phyloP scores from a whole-genome alignment of 352 stramenopile genomes.

The Pythium dissotocum region DNA sequence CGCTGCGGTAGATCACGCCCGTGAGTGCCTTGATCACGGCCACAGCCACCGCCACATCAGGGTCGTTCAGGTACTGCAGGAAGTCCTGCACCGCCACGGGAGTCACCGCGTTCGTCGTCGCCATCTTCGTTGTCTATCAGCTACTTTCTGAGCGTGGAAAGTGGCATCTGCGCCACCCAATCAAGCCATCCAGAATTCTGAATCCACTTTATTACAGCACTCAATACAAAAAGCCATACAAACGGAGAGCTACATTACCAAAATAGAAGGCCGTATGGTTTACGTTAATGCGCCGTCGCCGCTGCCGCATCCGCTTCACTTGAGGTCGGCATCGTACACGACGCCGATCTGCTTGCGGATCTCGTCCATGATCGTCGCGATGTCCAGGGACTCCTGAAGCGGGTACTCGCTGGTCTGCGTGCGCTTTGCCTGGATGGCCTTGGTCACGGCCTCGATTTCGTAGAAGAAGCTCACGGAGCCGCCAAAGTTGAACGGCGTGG shows the following conservation, averaged over 20 bases:
- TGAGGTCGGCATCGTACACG: slow-evolving; percentile 45
- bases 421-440: slow-evolving; percentile 54
- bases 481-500: slow-evolving; percentile 55
- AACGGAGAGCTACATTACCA: neutral
- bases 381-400: slow-evolving; percentile 58
- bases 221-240: neutral
- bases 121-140: neutral
- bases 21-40: slow-evolving; percentile 94
- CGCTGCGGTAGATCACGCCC: slow-evolving; percentile 88
- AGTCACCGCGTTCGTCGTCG: slow-evolving; percentile 2
- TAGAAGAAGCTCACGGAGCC: slow-evolving; percentile 79
- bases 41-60: slow-evolving; percentile 89
- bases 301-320: neutral
- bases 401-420: slow-evolving; percentile 58
- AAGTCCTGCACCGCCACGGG: slow-evolving; percentile 72
- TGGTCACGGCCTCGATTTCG: slow-evolving; percentile 67
- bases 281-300: neutral
- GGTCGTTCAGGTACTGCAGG: slow-evolving; percentile 65
- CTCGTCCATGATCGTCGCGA: slow-evolving; percentile 73
- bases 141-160: neutral
- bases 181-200: neutral
- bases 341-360: slow-evolving; percentile 64
- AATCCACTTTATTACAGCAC: slow-evolving; percentile 31
- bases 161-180: slow-evolving; percentile 12
- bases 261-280: slow-evolving; percentile 15